These are phyloP conservation scores for Eucalyptus albens DNA, from an alignment of 345 rosid genomes.

Conservation along the genomic window DNA sequence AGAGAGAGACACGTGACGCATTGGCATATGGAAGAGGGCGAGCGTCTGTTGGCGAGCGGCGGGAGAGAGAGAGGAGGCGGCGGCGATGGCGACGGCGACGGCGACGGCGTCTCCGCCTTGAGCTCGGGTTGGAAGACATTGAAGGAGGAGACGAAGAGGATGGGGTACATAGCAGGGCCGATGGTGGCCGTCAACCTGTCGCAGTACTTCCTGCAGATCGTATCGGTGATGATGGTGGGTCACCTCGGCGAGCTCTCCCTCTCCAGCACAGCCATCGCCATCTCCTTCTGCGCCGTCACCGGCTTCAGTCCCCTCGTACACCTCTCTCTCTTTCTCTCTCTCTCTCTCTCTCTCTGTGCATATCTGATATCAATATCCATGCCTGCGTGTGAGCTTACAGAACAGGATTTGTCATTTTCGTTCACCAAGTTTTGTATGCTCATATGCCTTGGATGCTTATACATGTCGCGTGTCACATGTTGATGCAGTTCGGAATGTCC, in stretches of 20 bases:
- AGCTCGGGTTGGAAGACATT: neutral
- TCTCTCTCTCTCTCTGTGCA: neutral
- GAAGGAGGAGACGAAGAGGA: slow-evolving; percentile 8
- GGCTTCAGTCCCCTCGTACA: slow-evolving; percentile 27
- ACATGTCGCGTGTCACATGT: neutral
- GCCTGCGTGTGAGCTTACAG: neutral
- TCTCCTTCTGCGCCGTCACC: slow-evolving; percentile 20
- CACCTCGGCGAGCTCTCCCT: slow-evolving; percentile 30
- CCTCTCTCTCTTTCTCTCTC: neutral
- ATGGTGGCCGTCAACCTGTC: slow-evolving; percentile 25
- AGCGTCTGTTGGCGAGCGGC: neutral
- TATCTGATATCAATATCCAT: neutral
- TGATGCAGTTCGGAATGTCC: slow-evolving; percentile 58
- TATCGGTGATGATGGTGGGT: slow-evolving; percentile 32
- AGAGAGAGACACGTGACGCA: neutral
- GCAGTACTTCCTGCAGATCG: slow-evolving; percentile 14
- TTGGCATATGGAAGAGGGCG: neutral
- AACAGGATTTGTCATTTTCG: neutral
- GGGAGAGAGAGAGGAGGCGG: neutral
- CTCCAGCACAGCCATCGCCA: slow-evolving; percentile 30
- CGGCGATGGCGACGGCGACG: neutral
- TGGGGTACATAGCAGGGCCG: slow-evolving; percentile 18
- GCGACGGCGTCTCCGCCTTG: neutral
- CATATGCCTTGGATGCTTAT: neutral
- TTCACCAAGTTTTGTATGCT: neutral